phyloP scores from a whole-genome alignment of 805 yeast genomes.

The Kodamaea neixiangensis region DNA sequence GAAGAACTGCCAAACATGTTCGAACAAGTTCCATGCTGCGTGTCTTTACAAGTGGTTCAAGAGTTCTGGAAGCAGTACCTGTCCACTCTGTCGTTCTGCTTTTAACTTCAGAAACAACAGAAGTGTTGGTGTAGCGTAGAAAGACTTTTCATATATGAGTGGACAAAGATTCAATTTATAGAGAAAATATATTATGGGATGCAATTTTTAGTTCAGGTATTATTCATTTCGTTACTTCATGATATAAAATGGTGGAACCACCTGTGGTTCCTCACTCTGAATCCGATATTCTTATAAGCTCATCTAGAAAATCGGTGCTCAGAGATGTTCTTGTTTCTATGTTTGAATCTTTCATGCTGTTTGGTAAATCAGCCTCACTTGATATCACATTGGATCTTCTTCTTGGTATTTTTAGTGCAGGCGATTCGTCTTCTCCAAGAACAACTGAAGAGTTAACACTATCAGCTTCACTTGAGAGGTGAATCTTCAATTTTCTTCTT shows the following conservation, averaged over 20 bases:
- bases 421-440: background rate
- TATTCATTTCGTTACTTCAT: no score
- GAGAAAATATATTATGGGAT: background rate
- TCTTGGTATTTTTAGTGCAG: background rate
- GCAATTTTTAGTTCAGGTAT: no score
- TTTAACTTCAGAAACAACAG: conserved; percentile 45
- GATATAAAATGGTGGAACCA: no score
- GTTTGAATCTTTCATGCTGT: background rate
- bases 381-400: background rate
- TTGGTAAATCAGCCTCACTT: background rate
- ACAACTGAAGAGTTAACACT: background rate
- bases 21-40: conserved; percentile 92
- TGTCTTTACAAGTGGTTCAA: conserved; percentile 97
- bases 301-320: background rate
- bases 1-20: conserved; percentile 85
- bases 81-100: conserved; percentile 87
- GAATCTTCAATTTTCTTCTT: background rate
- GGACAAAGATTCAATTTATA: background rate
- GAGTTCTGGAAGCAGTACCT: conserved; percentile 87
- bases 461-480: background rate
- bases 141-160: background rate
- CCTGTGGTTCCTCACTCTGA: background rate
- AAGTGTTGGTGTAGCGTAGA: background rate
- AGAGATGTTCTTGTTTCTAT: background rate
- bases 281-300: background rate